Evolutionary conservation across 1,284 basidiomycete genomes (phyloP), one percentile per base, ranked within the genome.

Genomic region (Stereum hirsutum): DNA sequence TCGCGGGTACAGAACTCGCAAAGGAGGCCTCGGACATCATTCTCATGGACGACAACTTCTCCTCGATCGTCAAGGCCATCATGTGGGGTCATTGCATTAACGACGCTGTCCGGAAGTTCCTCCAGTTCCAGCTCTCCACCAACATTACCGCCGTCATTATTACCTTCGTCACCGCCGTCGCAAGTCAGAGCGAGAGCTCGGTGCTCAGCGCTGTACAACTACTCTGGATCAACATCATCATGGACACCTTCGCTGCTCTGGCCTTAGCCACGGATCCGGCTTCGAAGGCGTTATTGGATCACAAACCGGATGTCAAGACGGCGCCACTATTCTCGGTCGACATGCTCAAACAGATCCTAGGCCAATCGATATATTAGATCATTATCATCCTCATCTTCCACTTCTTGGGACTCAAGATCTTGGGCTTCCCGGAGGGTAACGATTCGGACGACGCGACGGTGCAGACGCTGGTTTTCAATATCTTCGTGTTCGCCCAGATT

Each of bases 41-140:
- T 54, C 78, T 99, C 39, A 96, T 98, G 92, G 88, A 93, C 59
- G 95, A 97, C 67, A 96, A 98, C 62, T 98, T 99, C 61, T 72
- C 89, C 7, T 93, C 89, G 14, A 95, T 99, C 59, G 91, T 97
- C 52, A 86, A 91, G 56, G 95, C 94, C 44, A 94, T 99, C 57
- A 94, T 96, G 75, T 99, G 95, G 95, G 95, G 95, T 37, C 89
- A 95, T 46, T 95, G 92, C 60, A 94, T 99, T 50, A 98, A 97
- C 63, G 95, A 99, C 60, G 81, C 93, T 0, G 95, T 98, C 49
- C 84, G 88, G 61, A 98, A 98, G 70, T 99, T 98, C 70, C 61
- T 99, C 49, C 95, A 98, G 69, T 98, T 98, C 78, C 96, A 99
- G 69, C 77, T 99, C 51, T 92, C 90, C 7, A 90, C 90, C 57